phyloP scores from a whole-genome alignment of 2,329 filamentous ascomycete species.

The Venturia nashicola region DNA sequence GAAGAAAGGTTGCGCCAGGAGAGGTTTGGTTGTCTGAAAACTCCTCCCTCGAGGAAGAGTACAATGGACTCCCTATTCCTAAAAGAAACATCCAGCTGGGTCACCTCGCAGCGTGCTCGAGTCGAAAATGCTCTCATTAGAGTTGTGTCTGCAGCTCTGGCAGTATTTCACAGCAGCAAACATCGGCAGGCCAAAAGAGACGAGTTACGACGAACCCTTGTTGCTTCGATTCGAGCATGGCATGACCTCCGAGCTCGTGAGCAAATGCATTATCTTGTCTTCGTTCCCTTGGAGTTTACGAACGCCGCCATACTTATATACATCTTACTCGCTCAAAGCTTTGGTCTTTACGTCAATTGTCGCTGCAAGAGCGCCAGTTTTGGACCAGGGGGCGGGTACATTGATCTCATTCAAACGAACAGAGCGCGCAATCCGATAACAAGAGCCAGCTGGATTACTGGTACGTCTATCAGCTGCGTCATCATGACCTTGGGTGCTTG shows the following conservation, averaged over 20 bases:
- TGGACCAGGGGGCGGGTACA: slow-evolving; percentile 7
- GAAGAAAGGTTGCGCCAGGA: not conserved
- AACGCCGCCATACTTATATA: slow-evolving; percentile 4
- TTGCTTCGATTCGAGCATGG: not conserved
- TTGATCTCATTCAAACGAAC: slow-evolving; percentile 1
- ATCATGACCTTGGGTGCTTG: slow-evolving; percentile 4
- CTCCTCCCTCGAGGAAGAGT: not conserved
- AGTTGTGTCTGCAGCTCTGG: not conserved
- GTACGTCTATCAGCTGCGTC: slow-evolving; percentile 5
- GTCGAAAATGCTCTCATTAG: not conserved
- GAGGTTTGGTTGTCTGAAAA: not conserved
- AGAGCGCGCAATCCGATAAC: not conserved
- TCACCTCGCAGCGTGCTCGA: not conserved
- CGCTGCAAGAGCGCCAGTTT: slow-evolving; percentile 7
- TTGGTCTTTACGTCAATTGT: slow-evolving; percentile 8
- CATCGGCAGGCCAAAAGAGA: not conserved
- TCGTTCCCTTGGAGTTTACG: slow-evolving; percentile 4
- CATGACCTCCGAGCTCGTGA: not conserved
- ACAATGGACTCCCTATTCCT: not conserved
- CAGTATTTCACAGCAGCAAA: not conserved
- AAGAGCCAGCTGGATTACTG: slow-evolving; percentile 4
- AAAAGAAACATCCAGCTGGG: not conserved
- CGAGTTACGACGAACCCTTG: not conserved
- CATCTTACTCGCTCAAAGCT: slow-evolving; percentile 5
- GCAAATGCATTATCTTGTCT: slow-evolving; percentile 4